Conservation (phyloP, 441 rosid species). For the Melastoma candidum region DNA sequence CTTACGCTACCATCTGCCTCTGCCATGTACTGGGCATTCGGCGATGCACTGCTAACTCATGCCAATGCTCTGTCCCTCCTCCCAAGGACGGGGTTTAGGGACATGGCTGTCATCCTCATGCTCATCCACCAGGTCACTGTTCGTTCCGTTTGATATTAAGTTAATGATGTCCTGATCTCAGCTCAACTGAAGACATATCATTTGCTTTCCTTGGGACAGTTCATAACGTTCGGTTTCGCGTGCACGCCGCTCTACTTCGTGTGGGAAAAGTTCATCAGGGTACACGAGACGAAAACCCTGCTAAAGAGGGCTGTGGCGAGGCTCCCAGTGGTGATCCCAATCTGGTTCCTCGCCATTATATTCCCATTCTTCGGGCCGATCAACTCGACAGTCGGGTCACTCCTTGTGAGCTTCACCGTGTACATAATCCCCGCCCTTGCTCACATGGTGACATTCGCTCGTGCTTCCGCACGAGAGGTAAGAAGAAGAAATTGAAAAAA, state of each 20-base stretch:
- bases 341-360: constrained; percentile 61
- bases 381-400: constrained; percentile 68
- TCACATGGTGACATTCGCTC: constrained; percentile 64
- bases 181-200: too few species aligned
- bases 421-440: constrained; percentile 67
- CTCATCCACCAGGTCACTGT: constrained; percentile 47
- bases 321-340: constrained; percentile 62
- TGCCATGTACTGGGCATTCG: constrained; percentile 73
- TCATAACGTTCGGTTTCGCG: constrained; percentile 67
- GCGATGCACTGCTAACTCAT: constrained; percentile 54
- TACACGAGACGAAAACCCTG: constrained; percentile 47
- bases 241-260: constrained; percentile 74
- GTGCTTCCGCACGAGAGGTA: constrained; percentile 61
- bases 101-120: constrained; percentile 55
- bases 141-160: neutral
- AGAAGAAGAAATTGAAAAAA: too few species aligned
- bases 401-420: constrained; percentile 65
- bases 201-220: constrained; percentile 19
- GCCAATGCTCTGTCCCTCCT: constrained; percentile 58
- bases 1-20: constrained; percentile 65
- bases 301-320: constrained; percentile 53
- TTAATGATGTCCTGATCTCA: too few species aligned
- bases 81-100: constrained; percentile 49
- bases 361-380: constrained; percentile 77
- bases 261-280: constrained; percentile 62